Evolutionary conservation across 108 stramenopile species (phyloP).

Genomic region (Pelagomonas calceolata): DNA sequence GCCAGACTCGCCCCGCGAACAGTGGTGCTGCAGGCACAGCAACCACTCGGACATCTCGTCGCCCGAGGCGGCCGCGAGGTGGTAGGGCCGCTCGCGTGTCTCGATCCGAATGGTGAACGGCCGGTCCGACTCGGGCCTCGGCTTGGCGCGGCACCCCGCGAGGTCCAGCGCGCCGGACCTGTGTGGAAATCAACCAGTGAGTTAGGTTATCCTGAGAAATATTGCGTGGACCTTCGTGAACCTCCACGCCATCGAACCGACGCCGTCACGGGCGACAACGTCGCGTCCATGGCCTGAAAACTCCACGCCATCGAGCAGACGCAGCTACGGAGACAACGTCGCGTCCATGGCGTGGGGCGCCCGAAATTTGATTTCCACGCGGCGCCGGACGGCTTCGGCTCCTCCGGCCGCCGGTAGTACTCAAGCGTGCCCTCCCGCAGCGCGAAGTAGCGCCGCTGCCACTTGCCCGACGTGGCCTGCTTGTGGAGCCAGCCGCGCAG

Average conservation of each 20-base stretch:
- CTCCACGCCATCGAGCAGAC: too few relatives aligned
- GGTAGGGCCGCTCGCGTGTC: background rate
- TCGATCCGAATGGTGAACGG: background rate
- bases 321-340: too few relatives aligned
- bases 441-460: background rate
- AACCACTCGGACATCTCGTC: background rate
- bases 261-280: too few relatives aligned
- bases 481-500: background rate
- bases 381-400: background rate
- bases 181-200: too few relatives aligned
- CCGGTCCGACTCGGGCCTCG: background rate
- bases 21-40: background rate
- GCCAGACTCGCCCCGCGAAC: too few relatives aligned
- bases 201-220: too few relatives aligned
- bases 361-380: too few relatives aligned
- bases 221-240: too few relatives aligned
- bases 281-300: too few relatives aligned
- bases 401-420: background rate
- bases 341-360: too few relatives aligned
- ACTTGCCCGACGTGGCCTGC: background rate
- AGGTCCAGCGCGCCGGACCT: background rate
- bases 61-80: background rate
- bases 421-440: background rate
- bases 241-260: too few relatives aligned
- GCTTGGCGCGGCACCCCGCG: background rate